Evolutionary conservation across 192 early-diverging fungal genomes (phyloP).

Genomic region (Coemansia asiatica): DNA sequence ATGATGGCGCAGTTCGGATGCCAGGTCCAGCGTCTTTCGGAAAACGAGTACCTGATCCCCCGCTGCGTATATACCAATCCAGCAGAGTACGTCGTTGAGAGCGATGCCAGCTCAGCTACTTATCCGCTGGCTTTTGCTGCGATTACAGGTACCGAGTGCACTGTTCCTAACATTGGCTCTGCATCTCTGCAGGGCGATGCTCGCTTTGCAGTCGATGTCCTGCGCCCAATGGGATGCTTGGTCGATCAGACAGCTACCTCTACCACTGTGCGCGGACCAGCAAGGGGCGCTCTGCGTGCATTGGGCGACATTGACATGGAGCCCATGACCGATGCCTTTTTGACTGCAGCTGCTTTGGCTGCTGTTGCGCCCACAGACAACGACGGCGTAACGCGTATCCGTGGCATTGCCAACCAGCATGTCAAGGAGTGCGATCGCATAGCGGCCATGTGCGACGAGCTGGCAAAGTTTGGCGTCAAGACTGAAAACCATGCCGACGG

Average conservation of each 20-base stretch:
- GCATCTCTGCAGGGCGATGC: slow-evolving; percentile 91
- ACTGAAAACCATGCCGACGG: slow-evolving; percentile 86
- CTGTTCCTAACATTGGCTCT: slow-evolving; percentile 92
- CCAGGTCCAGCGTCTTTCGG: slow-evolving; percentile 65
- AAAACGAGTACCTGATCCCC: slow-evolving; percentile 86
- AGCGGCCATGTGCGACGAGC: slow-evolving; percentile 91
- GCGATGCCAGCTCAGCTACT: slow-evolving; percentile 95
- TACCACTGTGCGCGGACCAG: slow-evolving; percentile 89
- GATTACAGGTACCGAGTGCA: slow-evolving; percentile 85
- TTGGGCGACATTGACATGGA: slow-evolving; percentile 91
- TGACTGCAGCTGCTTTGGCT: slow-evolving; percentile 90
- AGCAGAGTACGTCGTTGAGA: slow-evolving; percentile 83
- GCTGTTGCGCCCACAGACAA: slow-evolving; percentile 68
- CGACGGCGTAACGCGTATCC: slow-evolving; percentile 77
- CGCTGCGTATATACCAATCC: slow-evolving; percentile 79
- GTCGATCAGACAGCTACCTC: slow-evolving; percentile 86
- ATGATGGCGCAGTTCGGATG: slow-evolving; percentile 98
- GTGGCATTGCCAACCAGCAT: slow-evolving; percentile 95
- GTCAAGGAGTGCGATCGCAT: slow-evolving; percentile 99
- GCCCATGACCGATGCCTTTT: slow-evolving; percentile 98
- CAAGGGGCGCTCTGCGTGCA: slow-evolving; percentile 66
- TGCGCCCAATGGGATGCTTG: slow-evolving; percentile 87
- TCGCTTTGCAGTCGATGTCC: slow-evolving; percentile 84
- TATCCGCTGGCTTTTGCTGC: slow-evolving; percentile 97
- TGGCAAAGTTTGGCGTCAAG: slow-evolving; percentile 84